Conservation (phyloP, 1,284 basidiomycete genomes). For the Uromyces viciae-fabae region DNA sequence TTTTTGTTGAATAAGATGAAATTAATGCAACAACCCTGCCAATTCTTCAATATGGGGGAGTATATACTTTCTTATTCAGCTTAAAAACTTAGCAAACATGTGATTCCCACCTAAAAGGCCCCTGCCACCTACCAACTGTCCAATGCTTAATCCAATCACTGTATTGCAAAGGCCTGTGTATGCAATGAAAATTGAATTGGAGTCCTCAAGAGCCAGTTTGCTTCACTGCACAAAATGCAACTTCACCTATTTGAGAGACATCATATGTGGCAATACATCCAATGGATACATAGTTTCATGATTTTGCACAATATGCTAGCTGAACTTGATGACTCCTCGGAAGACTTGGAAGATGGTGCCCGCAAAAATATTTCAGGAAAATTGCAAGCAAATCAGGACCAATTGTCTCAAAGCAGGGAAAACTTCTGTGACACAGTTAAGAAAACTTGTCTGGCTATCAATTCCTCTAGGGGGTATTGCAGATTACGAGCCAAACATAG, state of each 20-base stretch:
- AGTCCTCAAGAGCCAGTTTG: neutral
- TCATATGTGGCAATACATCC: neutral
- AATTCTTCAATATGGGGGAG: neutral
- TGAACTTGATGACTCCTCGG: neutral
- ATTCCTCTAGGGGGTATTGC: too few relatives aligned
- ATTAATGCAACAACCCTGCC: neutral
- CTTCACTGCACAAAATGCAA: neutral
- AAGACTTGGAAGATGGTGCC: neutral
- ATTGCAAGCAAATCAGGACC: too few relatives aligned
- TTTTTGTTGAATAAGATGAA: neutral
- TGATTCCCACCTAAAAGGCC: neutral
- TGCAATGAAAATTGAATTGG: neutral
- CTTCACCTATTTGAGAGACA: neutral
- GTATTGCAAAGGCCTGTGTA: neutral
- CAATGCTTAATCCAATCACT: neutral
- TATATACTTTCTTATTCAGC: constrained; percentile 1
- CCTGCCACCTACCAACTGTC: neutral
- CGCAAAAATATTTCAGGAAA: too few relatives aligned
- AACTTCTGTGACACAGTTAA: too few relatives aligned
- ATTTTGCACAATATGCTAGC: constrained; percentile 20
- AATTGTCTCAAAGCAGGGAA: too few relatives aligned
- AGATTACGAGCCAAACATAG: too few relatives aligned
- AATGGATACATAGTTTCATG: neutral
- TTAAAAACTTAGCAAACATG: neutral
- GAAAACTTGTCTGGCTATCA: too few relatives aligned